Evolutionary conservation across 805 yeast genomes (phyloP).

Genomic region (Candida oleophila): DNA sequence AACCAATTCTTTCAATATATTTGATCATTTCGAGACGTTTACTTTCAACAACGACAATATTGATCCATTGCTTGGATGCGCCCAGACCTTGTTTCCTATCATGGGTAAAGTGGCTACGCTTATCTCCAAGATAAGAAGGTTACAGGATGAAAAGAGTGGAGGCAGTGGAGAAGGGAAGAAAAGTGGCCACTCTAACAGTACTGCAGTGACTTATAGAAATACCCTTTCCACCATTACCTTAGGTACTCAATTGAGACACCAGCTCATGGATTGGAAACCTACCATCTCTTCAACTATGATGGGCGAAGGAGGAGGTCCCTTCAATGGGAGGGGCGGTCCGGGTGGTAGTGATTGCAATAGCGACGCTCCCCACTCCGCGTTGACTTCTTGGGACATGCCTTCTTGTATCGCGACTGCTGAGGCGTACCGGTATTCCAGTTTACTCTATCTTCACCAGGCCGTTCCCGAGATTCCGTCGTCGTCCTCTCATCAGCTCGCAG

Average conservation of each 20-base stretch:
- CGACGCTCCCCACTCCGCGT: too few species aligned
- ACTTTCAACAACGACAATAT: constrained; percentile 38
- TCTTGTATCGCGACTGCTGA: constrained; percentile 70
- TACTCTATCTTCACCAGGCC: constrained; percentile 64
- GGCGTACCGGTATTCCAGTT: constrained; percentile 60
- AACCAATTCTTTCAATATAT: constrained; percentile 20
- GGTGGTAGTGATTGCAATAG: constrained; percentile 14
- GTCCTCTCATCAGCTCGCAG: constrained; percentile 55
- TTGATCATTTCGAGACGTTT: constrained; percentile 41
- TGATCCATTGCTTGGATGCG: constrained; percentile 69
- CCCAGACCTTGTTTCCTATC: constrained; percentile 60
- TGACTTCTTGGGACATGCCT: constrained; percentile 49
- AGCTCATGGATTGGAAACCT: constrained; percentile 59
- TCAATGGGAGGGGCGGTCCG: constrained; percentile 16
- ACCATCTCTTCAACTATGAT: constrained; percentile 35
- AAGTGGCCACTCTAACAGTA: too few species aligned
- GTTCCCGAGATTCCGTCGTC: constrained; percentile 66
- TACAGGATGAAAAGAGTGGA: constrained; percentile 7
- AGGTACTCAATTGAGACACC: constrained; percentile 55
- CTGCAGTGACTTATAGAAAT: constrained; percentile 21
- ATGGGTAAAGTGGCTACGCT: constrained; percentile 63
- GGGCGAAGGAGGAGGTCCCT: constrained; percentile 20
- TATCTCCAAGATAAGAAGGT: constrained; percentile 48
- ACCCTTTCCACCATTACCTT: constrained; percentile 48
- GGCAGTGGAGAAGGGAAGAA: not conserved